These are phyloP conservation scores for Kwoniella sp. DNA, from an alignment of 768 basidiomycete species.

Conservation along the genomic window DNA sequence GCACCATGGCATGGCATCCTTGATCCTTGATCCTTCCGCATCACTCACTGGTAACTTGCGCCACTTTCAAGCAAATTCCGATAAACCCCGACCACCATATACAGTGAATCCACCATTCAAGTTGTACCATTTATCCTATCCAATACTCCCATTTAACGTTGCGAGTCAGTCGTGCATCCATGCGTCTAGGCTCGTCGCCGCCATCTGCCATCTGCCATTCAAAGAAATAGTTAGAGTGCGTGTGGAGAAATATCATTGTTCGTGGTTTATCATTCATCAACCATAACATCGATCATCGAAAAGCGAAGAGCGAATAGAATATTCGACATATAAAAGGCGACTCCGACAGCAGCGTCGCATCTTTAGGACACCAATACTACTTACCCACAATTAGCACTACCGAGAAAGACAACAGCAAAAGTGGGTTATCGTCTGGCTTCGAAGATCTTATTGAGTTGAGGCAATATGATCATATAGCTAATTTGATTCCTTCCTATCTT, in stretches of 20 bases:
- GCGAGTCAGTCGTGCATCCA: not conserved
- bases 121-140: too few species aligned
- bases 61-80: constrained; percentile 10
- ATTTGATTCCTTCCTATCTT: not conserved
- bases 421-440: not conserved
- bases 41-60: not conserved
- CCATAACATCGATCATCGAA: not conserved
- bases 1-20: not conserved
- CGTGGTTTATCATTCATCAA: not conserved
- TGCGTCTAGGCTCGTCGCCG: not conserved
- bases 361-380: too few species aligned
- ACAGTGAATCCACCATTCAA: too few species aligned
- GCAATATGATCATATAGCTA: too few species aligned
- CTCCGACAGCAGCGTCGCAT: not conserved
- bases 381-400: not conserved
- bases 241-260: not conserved
- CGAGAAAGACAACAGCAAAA: constrained; percentile 2
- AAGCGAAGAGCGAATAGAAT: not conserved
- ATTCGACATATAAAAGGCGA: not conserved
- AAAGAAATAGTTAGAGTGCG: not conserved
- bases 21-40: too few species aligned
- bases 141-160: not conserved
- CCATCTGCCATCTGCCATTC: too few species aligned
- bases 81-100: not conserved
- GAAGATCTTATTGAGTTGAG: not conserved